Conservation (phyloP, 176 grass and related monocot species). For the Dactylis glomerata region DNA sequence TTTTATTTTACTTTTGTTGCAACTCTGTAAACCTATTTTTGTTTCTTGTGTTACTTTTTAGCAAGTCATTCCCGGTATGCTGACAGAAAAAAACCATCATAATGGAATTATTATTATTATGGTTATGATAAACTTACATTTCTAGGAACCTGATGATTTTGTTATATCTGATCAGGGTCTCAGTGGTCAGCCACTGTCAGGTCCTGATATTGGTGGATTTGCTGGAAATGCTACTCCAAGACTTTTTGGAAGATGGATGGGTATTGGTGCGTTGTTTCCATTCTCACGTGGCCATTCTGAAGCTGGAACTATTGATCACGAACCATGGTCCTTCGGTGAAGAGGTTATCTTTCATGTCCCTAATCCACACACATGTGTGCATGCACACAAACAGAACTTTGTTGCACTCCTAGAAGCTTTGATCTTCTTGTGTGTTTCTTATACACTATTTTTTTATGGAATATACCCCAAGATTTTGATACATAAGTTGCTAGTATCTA, state of each 20-base stretch:
- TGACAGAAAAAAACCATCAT: background rate
- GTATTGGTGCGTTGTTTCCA: constrained; percentile 76
- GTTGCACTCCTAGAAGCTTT: background rate
- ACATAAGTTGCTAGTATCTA: background rate
- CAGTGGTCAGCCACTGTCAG: constrained; percentile 85
- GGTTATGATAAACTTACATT: background rate
- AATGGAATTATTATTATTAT: background rate
- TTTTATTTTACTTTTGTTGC: background rate
- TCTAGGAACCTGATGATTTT: constrained; percentile 18
- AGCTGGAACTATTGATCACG: constrained; percentile 68
- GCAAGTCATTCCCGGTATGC: background rate
- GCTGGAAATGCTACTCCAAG: constrained; percentile 85
- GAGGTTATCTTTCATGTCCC: constrained; percentile 49
- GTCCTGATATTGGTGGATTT: constrained; percentile 95
- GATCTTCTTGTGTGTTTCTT: background rate
- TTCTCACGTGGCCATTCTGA: constrained; percentile 88
- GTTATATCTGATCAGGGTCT: constrained; percentile 52
- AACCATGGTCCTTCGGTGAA: constrained; percentile 95
- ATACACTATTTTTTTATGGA: background rate
- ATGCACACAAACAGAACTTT: background rate
- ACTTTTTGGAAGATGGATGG: constrained; percentile 98
- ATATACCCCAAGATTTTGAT: background rate
- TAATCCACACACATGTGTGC: background rate
- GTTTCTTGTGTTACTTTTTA: background rate
- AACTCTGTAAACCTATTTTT: background rate